A percentile compares a stretch with the other conserved stretches of the same genome.
These are phyloP conservation scores for Colletotrichum acutatum DNA, from an alignment of 2,329 filamentous ascomycete species.

Conservation along the genomic window DNA sequence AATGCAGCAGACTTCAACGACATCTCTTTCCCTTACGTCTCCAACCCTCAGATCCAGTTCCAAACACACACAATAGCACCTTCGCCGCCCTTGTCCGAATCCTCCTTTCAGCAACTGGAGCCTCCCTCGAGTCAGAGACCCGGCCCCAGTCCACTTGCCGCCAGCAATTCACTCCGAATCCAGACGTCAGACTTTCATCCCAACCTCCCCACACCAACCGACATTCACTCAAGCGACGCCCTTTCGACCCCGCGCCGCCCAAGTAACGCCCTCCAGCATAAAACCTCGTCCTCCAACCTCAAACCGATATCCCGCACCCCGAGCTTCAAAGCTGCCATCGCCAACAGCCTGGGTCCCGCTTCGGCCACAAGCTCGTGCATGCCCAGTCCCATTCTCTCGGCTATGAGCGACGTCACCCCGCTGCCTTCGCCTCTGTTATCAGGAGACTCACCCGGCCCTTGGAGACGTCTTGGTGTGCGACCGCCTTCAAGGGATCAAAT, in stretches of 20 bases:
- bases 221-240: slow-evolving; percentile 43
- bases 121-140: slow-evolving; percentile 15
- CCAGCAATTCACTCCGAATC: slow-evolving; percentile 47
- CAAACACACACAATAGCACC: slow-evolving; percentile 52
- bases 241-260: slow-evolving; percentile 43
- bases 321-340: slow-evolving; percentile 68
- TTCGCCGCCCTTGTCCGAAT: slow-evolving; percentile 45
- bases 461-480: slow-evolving; percentile 65
- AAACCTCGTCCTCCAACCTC: slow-evolving; percentile 57
- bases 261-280: slow-evolving; percentile 47
- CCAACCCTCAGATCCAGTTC: slow-evolving; percentile 45
- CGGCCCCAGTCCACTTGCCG: slow-evolving; percentile 25
- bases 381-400: slow-evolving; percentile 79
- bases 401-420: slow-evolving; percentile 83
- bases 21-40: slow-evolving; percentile 34
- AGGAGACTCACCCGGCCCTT: slow-evolving; percentile 73
- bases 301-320: slow-evolving; percentile 67
- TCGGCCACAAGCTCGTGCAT: slow-evolving; percentile 73
- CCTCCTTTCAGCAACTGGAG: slow-evolving; percentile 34
- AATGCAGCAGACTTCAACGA: slow-evolving; percentile 34
- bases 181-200: slow-evolving; percentile 47
- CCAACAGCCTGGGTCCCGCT: slow-evolving; percentile 58
- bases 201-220: slow-evolving; percentile 41
- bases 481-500: slow-evolving; percentile 59
- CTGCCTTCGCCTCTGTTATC: slow-evolving; percentile 79